Evolutionary conservation across 2,329 filamentous ascomycete genomes (phyloP), one percentile per base, ranked within the genome.

Genomic region (Fusarium ambrosium): DNA sequence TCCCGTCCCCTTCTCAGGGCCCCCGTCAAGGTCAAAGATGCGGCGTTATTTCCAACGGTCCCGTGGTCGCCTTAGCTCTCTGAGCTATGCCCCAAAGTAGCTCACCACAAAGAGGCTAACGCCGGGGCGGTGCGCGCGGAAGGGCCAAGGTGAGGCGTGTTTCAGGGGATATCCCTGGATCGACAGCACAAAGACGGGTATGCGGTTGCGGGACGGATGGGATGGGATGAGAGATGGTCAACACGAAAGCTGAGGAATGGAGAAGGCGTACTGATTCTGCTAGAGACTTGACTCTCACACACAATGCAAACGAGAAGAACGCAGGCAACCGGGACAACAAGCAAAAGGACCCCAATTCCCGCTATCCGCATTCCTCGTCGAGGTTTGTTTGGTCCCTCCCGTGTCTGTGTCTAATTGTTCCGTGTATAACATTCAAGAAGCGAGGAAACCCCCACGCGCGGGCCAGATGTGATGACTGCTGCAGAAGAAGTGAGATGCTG

Each of bases 131-230:
- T 73, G 75, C 69, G 68, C 68, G 68, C 66, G 69, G 66, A 70
- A 60, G 27, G 62, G 66, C 65, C 71, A 77, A 74, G 65, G 69
- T 70, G 77, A 79, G 75, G 72, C 41, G 48, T 66, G 77, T 78
- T 72, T 79, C 77, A 79, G 77, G 77, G 77, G 74, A 68, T 60
- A 77, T 77, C 73, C 76, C 71, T 78, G 74, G 65, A 64, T 74
- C 66, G 63, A 20, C 64, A 68, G 48, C 27, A 20, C 16, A 45
- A 51, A 62, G 51, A 59, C 43, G 53, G 60, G 56, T 64, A 68
- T 64, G 48, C 27, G 59, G 59, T 45, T 74, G 53, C 14, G 59
- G 51, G 39, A 64, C n/a, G 39, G 39, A 64, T 29, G 70, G 61
- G 27, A 29, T 29, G 27, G 27, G 27, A 9, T 29, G 8, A 2